A percentile compares a stretch with the other conserved stretches of the same genome.
Conservation (phyloP, 2,329 filamentous ascomycete species). For the Apiospora marii region DNA sequence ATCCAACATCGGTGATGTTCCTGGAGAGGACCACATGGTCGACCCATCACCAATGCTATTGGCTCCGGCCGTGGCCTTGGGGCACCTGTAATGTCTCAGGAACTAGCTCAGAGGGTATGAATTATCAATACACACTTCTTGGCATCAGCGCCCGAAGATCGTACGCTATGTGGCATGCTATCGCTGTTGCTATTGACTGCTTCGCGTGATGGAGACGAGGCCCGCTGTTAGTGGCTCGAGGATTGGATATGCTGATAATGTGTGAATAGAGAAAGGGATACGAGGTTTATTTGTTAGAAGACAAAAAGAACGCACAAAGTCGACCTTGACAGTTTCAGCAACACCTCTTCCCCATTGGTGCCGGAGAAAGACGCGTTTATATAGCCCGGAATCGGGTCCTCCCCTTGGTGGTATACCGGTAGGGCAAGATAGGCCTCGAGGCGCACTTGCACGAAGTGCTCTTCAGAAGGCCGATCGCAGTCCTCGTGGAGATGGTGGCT, state of each 20-base stretch:
- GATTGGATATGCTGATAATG: background rate
- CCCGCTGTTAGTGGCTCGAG: background rate
- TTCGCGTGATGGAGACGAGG: background rate
- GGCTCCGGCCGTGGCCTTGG: background rate
- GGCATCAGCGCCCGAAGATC: constrained; percentile 1
- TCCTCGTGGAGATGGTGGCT: constrained; percentile 5
- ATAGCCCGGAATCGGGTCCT: background rate
- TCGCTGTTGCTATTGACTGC: background rate
- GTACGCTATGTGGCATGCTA: constrained; percentile 7
- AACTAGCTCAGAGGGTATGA: background rate
- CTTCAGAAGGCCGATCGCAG: constrained; percentile 14
- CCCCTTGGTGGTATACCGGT: background rate
- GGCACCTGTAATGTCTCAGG: background rate
- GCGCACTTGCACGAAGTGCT: constrained; percentile 7
- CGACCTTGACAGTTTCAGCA: background rate
- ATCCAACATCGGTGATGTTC: constrained; percentile 24
- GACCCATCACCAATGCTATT: background rate
- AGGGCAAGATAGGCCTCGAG: background rate
- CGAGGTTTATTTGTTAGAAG: background rate
- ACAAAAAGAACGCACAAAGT: background rate
- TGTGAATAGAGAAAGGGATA: background rate
- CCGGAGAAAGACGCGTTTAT: background rate
- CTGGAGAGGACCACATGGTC: background rate
- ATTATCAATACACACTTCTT: constrained; percentile 19
- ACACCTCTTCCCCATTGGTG: background rate